A percentile compares a stretch with the other conserved stretches of the same genome.
These are phyloP conservation scores for Meyerozyma sp. DNA, from an alignment of 1,139 yeast species.

Conservation along the genomic window DNA sequence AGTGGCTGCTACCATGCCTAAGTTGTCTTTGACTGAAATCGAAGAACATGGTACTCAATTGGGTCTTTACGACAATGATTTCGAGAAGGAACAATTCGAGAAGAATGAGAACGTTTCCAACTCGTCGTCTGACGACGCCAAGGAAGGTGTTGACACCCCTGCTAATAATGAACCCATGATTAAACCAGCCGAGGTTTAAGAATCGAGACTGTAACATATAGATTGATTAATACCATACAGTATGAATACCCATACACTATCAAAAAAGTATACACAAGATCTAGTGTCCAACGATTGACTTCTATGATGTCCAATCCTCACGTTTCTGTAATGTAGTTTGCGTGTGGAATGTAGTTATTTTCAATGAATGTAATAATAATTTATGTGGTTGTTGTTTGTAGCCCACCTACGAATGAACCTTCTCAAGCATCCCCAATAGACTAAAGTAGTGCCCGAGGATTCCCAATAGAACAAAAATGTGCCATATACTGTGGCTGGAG, in stretches of 20 bases:
- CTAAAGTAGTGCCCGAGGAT: constrained; percentile 82
- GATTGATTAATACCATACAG: constrained; percentile 1
- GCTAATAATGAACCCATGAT: background rate
- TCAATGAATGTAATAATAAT: background rate
- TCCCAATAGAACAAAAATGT: constrained; percentile 82
- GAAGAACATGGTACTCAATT: constrained; percentile 44
- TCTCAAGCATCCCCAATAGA: constrained; percentile 59
- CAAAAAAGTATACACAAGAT: too few species aligned
- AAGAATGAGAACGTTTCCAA: constrained; percentile 25
- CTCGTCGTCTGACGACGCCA: constrained; percentile 8
- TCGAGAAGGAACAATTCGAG: constrained; percentile 31
- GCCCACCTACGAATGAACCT: constrained; percentile 6
- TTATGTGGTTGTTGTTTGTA: background rate
- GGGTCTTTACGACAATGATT: constrained; percentile 42
- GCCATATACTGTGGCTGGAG: constrained; percentile 91
- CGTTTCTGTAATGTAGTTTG: too few species aligned
- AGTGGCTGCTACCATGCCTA: constrained; percentile 49
- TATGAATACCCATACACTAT: background rate
- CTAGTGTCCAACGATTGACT: too few species aligned
- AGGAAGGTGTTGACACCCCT: background rate
- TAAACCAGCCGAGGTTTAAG: constrained; percentile 1
- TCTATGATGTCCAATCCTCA: too few species aligned
- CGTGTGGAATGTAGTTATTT: too few species aligned
- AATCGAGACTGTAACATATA: background rate
- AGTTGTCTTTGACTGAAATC: constrained; percentile 38